Evolutionary conservation across 73 alveolate genomes (phyloP), one percentile per base, ranked within the genome.

Genomic region (Halteria grandinella): DNA sequence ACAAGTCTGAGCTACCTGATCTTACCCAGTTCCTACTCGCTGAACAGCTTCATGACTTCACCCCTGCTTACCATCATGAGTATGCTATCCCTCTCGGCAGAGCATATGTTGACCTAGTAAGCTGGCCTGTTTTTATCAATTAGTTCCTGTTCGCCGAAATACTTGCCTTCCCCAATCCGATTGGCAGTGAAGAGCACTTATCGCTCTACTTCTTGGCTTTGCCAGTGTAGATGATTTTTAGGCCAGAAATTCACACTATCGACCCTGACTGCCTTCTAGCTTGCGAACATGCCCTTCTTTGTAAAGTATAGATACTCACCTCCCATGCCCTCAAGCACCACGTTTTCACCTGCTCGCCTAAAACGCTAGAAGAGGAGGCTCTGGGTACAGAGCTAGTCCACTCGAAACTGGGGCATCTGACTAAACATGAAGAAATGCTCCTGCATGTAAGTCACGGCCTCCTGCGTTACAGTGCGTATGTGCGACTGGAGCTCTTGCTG

Each of bases 181-280:
- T 59, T 28, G 3, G 75, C 81, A 10, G 86, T 82, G 39, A 36
- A 82, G 23, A 55, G 33, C 14, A 82, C 70, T 62, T 59, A 55
- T 36, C 75, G 41, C 50, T 82, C 23, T n/a, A 50, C 27, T 33
- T 25, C 24, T 4, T 45, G 48, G 33, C 72, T 20, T 48, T 82
- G 41, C 91, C 91, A 82, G 15, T 49, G 18, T 20, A 55, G 29
- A 11, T 64, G 11, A 8, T 69, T 47, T 18, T 33, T 57, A 31
- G 91, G 91, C 91, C 91, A 82, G 21, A 32, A 71, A 43, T 82
- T 82, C 39, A 71, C 64, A 72, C 72, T 31, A 23, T 71, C 79
- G 24, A 82, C 58, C 1, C 17, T 43, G 18, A 82, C 86, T 24
- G 32, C 37, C 43, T 72, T 82, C 51, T 82, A 59, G 2, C 74